Base-by-base conservation (phyloP, 2,329 filamentous ascomycete species). In the Metarhizium rileyi region DNA sequence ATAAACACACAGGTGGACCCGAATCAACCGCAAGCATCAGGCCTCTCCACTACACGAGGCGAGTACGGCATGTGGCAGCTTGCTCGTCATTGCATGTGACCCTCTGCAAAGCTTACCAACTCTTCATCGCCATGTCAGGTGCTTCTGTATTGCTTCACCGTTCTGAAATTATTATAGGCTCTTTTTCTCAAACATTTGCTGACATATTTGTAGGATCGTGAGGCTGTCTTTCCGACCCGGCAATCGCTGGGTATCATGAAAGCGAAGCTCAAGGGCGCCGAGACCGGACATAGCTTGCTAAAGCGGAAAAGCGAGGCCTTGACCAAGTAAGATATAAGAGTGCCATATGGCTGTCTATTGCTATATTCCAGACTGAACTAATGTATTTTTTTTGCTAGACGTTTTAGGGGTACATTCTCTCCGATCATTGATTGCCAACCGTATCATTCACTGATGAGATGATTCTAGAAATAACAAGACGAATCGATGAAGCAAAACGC, bases 271-370 rank as follows among this genome's bases (percentile, higher is more conserved):
- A 97, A 97, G 76, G 91, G 87, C 54, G 87, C 87, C 50, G 86
- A 91, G 68, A 89, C 82, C 43, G 93, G 93, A 45, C 91, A 98
- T 73, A 95, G 87, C 68, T 75, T 98, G 66, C 75, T 98, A 55
- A 98, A 98, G 77, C 80, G 93, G 64, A 98, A 98, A 77, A 96
- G 90, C 68, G 93, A 98, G 71, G 93, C 93, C 60, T 75, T 98
- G 55, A 98, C 93, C 57, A 98, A 98, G 89, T 94, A 77, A 49
- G 78, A 67, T 14, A 14, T 2, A 43, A 20, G 7, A 38, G 18
- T 44, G 10, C 23, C 20, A 20, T 12, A 12, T 6, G 5, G n/a
- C n/a, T 25, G 18, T 14, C 25, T 23, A 9, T 14, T 14, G 25
- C 35, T 20, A 12, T 6, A 14, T 25, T 42, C 18, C 10, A 23